These are phyloP conservation scores for Neonectria neomacrospora DNA, from an alignment of 2,329 filamentous ascomycete genomes.

Conservation along the genomic window DNA sequence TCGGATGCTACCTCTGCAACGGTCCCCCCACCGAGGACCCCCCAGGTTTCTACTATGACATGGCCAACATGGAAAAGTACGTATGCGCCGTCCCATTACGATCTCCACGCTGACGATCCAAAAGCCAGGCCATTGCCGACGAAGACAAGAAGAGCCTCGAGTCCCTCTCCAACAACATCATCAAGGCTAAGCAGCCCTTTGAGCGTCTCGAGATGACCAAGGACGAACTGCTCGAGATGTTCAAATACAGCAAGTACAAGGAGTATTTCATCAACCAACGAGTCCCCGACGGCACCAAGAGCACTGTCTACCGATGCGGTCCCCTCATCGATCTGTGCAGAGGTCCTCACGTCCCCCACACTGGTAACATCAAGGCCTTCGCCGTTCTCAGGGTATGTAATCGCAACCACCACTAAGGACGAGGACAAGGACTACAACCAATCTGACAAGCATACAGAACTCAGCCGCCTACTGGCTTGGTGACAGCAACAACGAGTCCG, in stretches of 20 bases:
- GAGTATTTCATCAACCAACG: conserved; percentile 85
- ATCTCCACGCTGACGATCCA: conserved; percentile 51
- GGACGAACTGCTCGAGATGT: conserved; percentile 92
- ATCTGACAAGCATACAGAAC: conserved; percentile 66
- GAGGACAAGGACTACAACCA: neutral
- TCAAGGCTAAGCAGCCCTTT: conserved; percentile 97
- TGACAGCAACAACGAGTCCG: conserved; percentile 90
- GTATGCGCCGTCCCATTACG: neutral
- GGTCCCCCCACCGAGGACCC: conserved; percentile 86
- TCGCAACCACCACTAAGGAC: neutral
- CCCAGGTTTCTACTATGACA: conserved; percentile 94
- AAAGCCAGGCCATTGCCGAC: conserved; percentile 75
- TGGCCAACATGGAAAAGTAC: conserved; percentile 69
- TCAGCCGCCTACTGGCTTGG: conserved; percentile 89
- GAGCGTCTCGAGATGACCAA: conserved; percentile 90
- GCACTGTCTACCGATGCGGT: conserved; percentile 94
- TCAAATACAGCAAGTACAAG: conserved; percentile 98
- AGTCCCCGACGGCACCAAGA: conserved; percentile 84
- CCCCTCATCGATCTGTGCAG: conserved; percentile 95
- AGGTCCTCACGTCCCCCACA: conserved; percentile 92
- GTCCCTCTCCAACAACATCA: conserved; percentile 80
- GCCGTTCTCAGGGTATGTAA: conserved; percentile 80
- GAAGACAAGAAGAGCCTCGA: conserved; percentile 90
- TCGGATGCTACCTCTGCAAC: conserved; percentile 91
- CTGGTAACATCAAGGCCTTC: conserved; percentile 93